Evolutionary conservation across 345 rosid genomes (phyloP), one percentile per base, ranked within the genome.

Genomic region (Carallia brachiata): DNA sequence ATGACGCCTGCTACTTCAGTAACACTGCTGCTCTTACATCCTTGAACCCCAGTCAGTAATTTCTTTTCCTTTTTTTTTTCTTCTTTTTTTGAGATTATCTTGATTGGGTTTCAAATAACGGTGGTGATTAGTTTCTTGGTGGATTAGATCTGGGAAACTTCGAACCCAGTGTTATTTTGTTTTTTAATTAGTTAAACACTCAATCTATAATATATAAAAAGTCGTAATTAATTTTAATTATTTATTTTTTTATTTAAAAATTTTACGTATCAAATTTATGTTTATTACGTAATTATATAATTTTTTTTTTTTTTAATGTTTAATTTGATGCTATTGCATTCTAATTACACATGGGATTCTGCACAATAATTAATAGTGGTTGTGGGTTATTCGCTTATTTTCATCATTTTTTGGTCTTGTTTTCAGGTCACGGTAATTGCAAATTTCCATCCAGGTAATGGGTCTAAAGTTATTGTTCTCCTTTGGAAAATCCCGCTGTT

Each of bases 371-470:
- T 40, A 40, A 40, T 40, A 40, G 8, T 2, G 48, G 15, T 13
- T 40, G 10, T 40, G 23, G 2, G 28, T 47, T 30, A 4, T 27
- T 63, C 31, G 6, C 18, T 77, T 8, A 2, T n/a, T 65, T 36
- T 1, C 6, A 1, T 44, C n/a, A 27, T 2, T 48, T 15, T 56
- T 48, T 44, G 60, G 7, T 5, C 55, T 65, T 64, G 37, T 18
- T 89, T 79, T 64, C 91, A 92, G 98, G 96, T 82, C 76, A 72
- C 65, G 91, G 81, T 57, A 62, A 75, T 55, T 92, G 96, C 83
- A 85, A 80, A 57, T 84, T 93, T 70, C 92, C 89, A 19, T 86
- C 95, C 71, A 87, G 96, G 98, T 90, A 81, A 84, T 23, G 31
- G 1, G 13, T 40, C 62, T n/a, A 2, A 23, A 7, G n/a, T 3